Conservation (phyloP, 768 basidiomycete species). For the Dioszegia hungarica region DNA sequence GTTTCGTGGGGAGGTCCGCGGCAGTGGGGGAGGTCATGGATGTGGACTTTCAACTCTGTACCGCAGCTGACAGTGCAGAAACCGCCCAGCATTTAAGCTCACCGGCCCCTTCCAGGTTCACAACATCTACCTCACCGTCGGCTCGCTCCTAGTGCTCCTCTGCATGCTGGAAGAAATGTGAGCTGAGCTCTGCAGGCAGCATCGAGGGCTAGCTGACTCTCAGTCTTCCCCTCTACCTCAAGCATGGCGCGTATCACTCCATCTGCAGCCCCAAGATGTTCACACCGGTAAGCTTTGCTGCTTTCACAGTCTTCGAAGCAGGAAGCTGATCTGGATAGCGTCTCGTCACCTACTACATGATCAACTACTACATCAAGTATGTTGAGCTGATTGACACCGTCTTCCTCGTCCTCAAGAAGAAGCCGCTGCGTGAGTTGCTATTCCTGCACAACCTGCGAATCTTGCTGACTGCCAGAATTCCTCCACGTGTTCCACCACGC, state of each 20-base stretch:
- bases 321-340: constrained; percentile 54
- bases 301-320: too few species aligned
- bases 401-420: constrained; percentile 97
- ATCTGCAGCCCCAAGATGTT: constrained; percentile 74
- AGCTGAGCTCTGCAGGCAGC: too few species aligned
- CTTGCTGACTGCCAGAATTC: constrained; percentile 63
- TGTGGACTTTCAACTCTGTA: too few species aligned
- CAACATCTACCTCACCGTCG: constrained; percentile 79
- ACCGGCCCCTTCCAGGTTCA: constrained; percentile 79
- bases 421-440: constrained; percentile 79
- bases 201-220: not conserved
- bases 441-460: too few species aligned
- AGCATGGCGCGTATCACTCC: constrained; percentile 65
- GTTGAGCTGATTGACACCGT: constrained; percentile 93
- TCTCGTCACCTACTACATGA: constrained; percentile 93
- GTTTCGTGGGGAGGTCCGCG: too few species aligned
- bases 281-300: constrained; percentile 65
- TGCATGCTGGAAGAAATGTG: constrained; percentile 86
- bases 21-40: too few species aligned
- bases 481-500: constrained; percentile 99
- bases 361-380: constrained; percentile 99
- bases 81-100: constrained; percentile 54
- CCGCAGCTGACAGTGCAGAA: constrained; percentile 4
- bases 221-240: constrained; percentile 65
- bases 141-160: constrained; percentile 76